A percentile compares a stretch with the other conserved stretches of the same genome.
phyloP scores from a whole-genome alignment of 257 asterid species.

The Galeopsis tetrahit region DNA sequence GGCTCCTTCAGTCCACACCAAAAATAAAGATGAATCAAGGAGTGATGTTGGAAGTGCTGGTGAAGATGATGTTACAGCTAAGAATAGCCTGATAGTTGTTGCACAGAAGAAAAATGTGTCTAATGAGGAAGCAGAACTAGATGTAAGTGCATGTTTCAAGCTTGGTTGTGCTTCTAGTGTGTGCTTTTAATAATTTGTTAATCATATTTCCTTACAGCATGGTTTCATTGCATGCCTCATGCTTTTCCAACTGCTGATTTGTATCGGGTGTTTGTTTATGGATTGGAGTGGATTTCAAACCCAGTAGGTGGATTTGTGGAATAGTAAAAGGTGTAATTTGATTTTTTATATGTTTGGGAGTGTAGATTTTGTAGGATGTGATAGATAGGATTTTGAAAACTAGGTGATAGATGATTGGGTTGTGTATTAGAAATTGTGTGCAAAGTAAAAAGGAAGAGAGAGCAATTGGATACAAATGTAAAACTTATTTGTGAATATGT shows the following conservation, averaged over 20 bases:
- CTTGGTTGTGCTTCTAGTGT: constrained; percentile 6
- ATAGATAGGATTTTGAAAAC: too few relatives aligned
- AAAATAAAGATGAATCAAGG: constrained; percentile 36
- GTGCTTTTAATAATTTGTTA: constrained; percentile 6
- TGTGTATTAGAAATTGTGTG: too few relatives aligned
- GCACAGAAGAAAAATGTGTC: constrained; percentile 12
- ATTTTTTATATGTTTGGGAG: too few relatives aligned
- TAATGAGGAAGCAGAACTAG: constrained; percentile 31
- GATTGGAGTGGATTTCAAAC: too few relatives aligned
- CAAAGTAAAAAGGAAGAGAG: too few relatives aligned
- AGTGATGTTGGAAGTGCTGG: constrained; percentile 20
- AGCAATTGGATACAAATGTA: background rate
- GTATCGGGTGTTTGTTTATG: too few relatives aligned
- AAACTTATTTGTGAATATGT: constrained; percentile 22
- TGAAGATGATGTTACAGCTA: constrained; percentile 24
- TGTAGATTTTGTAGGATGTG: too few relatives aligned
- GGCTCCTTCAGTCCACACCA: constrained; percentile 24
- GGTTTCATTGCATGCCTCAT: constrained; percentile 4
- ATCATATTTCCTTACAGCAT: background rate
- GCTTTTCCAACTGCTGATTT: background rate
- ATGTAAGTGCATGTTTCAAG: constrained; percentile 33
- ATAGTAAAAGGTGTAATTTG: too few relatives aligned
- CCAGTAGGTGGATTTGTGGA: too few relatives aligned
- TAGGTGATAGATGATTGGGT: too few relatives aligned
- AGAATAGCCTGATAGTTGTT: background rate